These are phyloP conservation scores for Pythium volutum DNA, from an alignment of 352 stramenopile species.

Conservation along the genomic window DNA sequence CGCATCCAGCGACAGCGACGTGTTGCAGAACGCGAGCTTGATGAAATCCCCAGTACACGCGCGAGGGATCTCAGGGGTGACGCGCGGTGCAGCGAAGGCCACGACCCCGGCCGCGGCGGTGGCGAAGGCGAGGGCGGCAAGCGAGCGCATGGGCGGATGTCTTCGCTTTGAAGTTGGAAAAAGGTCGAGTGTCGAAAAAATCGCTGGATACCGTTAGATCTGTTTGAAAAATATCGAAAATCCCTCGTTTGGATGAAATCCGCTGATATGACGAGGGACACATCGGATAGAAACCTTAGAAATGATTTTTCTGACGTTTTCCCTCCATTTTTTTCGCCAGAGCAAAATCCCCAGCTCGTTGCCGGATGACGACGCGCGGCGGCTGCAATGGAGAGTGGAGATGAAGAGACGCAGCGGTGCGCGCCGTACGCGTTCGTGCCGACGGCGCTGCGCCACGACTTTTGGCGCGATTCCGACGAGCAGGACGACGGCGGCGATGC, in stretches of 20 bases:
- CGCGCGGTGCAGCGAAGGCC: not conserved
- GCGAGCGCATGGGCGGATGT: not conserved
- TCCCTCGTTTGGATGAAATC: not conserved
- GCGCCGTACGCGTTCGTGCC: slow-evolving; percentile 18
- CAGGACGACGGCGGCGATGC: too few species aligned
- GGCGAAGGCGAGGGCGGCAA: not conserved
- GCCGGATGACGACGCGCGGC: not conserved
- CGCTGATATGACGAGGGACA: not conserved
- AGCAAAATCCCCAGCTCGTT: not conserved
- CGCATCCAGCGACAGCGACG: slow-evolving; percentile 42
- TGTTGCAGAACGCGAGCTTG: slow-evolving; percentile 79
- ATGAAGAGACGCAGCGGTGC: not conserved
- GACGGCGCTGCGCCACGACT: slow-evolving; percentile 39
- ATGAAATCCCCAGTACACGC: slow-evolving; percentile 37
- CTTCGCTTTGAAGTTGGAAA: slow-evolving; percentile 11
- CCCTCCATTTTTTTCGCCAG: not conserved
- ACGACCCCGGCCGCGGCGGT: not conserved
- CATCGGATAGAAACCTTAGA: not conserved
- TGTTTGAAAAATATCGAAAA: not conserved
- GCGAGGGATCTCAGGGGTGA: slow-evolving; percentile 40
- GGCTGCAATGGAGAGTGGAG: not conserved
- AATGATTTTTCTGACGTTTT: not conserved
- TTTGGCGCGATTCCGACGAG: slow-evolving; percentile 25
- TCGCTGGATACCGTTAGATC: too few species aligned
- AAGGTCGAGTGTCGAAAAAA: not conserved